Evolutionary conservation across 2,329 filamentous ascomycete species (phyloP), one percentile per base, ranked within the genome.

Genomic region (Purpureocillium lavendulum): DNA sequence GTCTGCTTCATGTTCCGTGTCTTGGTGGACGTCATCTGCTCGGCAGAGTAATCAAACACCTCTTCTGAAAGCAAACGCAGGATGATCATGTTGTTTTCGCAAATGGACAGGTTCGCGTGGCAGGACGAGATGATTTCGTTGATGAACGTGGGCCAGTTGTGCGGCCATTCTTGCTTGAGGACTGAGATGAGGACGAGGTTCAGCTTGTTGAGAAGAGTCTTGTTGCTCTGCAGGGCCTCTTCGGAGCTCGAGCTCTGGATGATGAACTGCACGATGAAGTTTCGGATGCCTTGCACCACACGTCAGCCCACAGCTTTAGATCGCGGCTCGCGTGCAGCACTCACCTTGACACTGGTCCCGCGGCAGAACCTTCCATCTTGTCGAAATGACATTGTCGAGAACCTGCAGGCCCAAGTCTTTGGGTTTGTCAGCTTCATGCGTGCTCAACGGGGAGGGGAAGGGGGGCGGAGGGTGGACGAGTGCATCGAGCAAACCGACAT

Each of bases 81-180:
- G 53, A 98, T 97, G 48, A 87, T 88, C 92, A 98, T 98, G 73
- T 98, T 98, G 71, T 98, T 98, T 69, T 98, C 92, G 76, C 94
- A 98, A 54, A 98, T 94, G 30, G 90, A 92, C 39, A 98, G 72
- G 64, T 85, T 96, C 51, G 87, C 90, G 61, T 94, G 89, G 66
- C 89, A 97, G 40, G 92, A 90, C 16, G 87, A 84, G 54, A 98
- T 88, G 64, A 98, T 98, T 70, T 98, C 92, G 71, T 97, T 97
- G 75, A 98, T 97, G 66, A 98, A 98, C 15, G 88, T 95, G 10
- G 94, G 92, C 92, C 94, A 98, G 72, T 98, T 94, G 67, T 97
- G 90, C 41, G 92, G 92, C 92, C 92, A 98, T 66, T 98, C 92
- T 67, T 98, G 92, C 74, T 98, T 98, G 58, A 98, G 72, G 47